These are phyloP conservation scores for Iris macrosiphon DNA, from an alignment of 106 monocot species.

Conservation along the genomic window DNA sequence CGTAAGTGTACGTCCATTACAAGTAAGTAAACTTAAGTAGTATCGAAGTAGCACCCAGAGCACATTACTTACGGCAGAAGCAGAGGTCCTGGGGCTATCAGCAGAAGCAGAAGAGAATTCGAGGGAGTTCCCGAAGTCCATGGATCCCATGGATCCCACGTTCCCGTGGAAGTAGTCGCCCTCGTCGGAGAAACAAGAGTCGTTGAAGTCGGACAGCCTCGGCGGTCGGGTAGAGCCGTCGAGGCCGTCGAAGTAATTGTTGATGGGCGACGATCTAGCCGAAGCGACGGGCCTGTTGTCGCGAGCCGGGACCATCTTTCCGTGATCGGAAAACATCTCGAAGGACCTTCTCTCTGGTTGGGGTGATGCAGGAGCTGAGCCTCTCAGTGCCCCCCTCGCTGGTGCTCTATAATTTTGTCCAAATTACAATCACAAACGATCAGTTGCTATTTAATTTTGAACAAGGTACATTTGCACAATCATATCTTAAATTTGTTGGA, in stretches of 20 bases:
- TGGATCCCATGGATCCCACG: slow-evolving; percentile 6
- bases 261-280: slow-evolving; percentile 8
- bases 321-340: slow-evolving; percentile 20
- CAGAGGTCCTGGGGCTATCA: slow-evolving; percentile 11
- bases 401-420: slow-evolving; percentile 15
- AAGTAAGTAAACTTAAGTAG: too few relatives aligned
- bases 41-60: too few relatives aligned
- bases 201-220: slow-evolving; percentile 19
- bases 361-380: slow-evolving; percentile 17
- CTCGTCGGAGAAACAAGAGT: slow-evolving; percentile 30
- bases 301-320: slow-evolving; percentile 13
- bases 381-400: slow-evolving; percentile 18
- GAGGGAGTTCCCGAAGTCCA: slow-evolving; percentile 28
- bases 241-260: slow-evolving; percentile 9
- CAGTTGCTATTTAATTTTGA: too few relatives aligned
- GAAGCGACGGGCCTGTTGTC: slow-evolving; percentile 17
- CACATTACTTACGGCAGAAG: slow-evolving; percentile 22
- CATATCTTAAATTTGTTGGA: too few relatives aligned
- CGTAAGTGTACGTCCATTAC: too few relatives aligned
- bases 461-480: too few relatives aligned
- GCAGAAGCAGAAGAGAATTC: slow-evolving; percentile 16
- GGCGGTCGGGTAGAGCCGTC: slow-evolving; percentile 18
- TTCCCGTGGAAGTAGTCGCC: slow-evolving; percentile 16
- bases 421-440: neutral
- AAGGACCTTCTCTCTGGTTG: slow-evolving; percentile 29